Base-by-base conservation (phyloP, 2,329 filamentous ascomycete species). In the Cercospora zeae-maydis region DNA sequence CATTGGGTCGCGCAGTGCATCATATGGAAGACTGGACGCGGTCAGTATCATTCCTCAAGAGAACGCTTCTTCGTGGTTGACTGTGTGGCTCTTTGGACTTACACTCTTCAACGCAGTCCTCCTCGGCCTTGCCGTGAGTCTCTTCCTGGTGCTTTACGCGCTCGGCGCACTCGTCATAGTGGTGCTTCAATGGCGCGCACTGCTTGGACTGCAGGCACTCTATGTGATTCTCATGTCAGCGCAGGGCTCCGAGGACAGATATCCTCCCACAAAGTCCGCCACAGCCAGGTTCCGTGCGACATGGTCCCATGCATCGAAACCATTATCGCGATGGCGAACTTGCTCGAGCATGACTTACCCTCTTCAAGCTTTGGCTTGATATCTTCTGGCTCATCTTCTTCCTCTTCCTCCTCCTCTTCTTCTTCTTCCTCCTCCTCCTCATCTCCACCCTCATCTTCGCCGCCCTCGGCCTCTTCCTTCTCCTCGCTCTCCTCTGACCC, bases 41-140 rank as follows among this genome's bases (percentile, higher is more conserved):
- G 61, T 68, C 60, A 66, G 64, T 47, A n/a, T 13, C 36, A 9
- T 8, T 8, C 8, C 8, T 30, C 5, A 39, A 16, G n/a, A 42
- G 2, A 34, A 30, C 4, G 21, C 31, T 31, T 31, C 34, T n/a
- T n/a, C 34, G 34, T 37, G 34, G 19, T 33, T 24, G 42, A n/a
- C n/a, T 33, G 14, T 13, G 39, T 27, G 36, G 14, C 33, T 30
- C 34, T 8, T 3, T 54, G 19, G 33, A 87, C 93, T 81, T 89
- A 98, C 95, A 99, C 84, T 99, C 95, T 84, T 99, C 95, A 71
- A 98, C 92, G 75, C 95, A 99, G 83, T 98, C 93, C 86, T 99
- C 95, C 75, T 90, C 87, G 73, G 88, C 88, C 80, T 88, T 87
- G 79, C 84, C 83, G 72, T 89, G 87, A 69, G 88, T 85, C 72